phyloP scores from a whole-genome alignment of 1,284 basidiomycete genomes.

The Ceratobasidium sp. region DNA sequence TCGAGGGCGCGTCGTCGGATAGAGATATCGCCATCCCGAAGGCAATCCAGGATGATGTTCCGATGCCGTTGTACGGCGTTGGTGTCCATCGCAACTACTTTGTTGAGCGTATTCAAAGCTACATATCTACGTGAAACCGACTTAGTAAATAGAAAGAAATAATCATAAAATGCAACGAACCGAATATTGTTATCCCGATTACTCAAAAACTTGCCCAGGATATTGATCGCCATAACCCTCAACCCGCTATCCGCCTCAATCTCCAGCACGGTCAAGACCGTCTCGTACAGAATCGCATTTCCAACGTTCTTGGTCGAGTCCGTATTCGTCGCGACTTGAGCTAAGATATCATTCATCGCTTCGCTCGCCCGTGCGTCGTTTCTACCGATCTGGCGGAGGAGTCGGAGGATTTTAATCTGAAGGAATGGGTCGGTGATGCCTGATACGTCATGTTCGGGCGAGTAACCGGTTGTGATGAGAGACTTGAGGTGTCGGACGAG shows the following conservation, averaged over 20 bases:
- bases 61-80: conserved; percentile 99
- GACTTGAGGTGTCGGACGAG: conserved; percentile 97
- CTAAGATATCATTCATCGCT: conserved; percentile 98
- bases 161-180: conserved; percentile 62
- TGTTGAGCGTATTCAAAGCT: conserved; percentile 97
- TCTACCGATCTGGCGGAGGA: conserved; percentile 89
- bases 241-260: conserved; percentile 97
- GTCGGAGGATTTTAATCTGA: conserved; percentile 96
- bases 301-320: conserved; percentile 99
- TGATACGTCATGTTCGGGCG: conserved; percentile 99
- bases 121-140: conserved; percentile 78
- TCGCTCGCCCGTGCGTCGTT: conserved; percentile 91
- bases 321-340: conserved; percentile 99
- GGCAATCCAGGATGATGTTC: conserved; percentile 91
- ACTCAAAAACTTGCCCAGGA: conserved; percentile 97
- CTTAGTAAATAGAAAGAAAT: conserved; percentile 3
- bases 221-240: conserved; percentile 99
- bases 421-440: conserved; percentile 99
- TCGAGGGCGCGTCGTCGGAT: conserved; percentile 95
- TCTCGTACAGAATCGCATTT: conserved; percentile 98
- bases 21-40: conserved; percentile 97
- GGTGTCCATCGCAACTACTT: conserved; percentile 98
- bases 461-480: conserved; percentile 97
- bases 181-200: conserved; percentile 99
- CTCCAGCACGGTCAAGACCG: conserved; percentile 96